Conservation (phyloP, 345 rosid genomes). For the Iberis pinnata region DNA sequence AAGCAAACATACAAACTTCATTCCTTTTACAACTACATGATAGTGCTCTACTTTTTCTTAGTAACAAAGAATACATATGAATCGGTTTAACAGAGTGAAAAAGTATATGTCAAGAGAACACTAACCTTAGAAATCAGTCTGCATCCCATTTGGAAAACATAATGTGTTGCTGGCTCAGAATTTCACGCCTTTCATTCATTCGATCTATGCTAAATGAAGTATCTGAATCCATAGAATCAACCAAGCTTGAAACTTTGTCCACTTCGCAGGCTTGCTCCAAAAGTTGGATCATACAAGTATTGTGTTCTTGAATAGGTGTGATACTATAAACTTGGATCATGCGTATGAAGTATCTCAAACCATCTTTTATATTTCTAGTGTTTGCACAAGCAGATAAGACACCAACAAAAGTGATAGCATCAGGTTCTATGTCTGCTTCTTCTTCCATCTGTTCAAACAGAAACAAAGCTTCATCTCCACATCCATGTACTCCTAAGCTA, state of each 20-base stretch:
- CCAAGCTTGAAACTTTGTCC: slow-evolving; percentile 22
- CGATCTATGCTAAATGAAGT: slow-evolving; percentile 13
- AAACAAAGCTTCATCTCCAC: slow-evolving; percentile 53
- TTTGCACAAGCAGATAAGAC: slow-evolving; percentile 62
- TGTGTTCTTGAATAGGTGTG: slow-evolving; percentile 50
- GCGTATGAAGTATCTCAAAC: slow-evolving; percentile 35
- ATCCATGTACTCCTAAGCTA: slow-evolving; percentile 73
- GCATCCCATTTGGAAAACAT: slow-evolving; percentile 38
- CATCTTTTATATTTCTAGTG: slow-evolving; percentile 39
- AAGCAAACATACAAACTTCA: too few relatives aligned
- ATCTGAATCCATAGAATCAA: slow-evolving; percentile 17
- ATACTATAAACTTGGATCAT: slow-evolving; percentile 46
- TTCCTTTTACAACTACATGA: slow-evolving; percentile 11
- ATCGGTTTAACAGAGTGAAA: slow-evolving; percentile 11
- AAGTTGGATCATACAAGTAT: slow-evolving; percentile 54
- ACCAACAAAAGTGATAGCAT: slow-evolving; percentile 72
- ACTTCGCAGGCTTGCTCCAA: slow-evolving; percentile 34
- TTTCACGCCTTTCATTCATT: slow-evolving; percentile 9
- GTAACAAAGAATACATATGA: slow-evolving; percentile 10
- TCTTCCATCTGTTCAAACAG: slow-evolving; percentile 57
- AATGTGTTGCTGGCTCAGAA: slow-evolving; percentile 20
- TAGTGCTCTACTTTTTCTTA: background rate
- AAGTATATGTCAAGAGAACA: slow-evolving; percentile 1
- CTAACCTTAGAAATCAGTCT: slow-evolving; percentile 28
- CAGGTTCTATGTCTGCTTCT: slow-evolving; percentile 38